Base-by-base conservation (phyloP, 495 filamentous ascomycete species). In the Bombardia bombarda region DNA sequence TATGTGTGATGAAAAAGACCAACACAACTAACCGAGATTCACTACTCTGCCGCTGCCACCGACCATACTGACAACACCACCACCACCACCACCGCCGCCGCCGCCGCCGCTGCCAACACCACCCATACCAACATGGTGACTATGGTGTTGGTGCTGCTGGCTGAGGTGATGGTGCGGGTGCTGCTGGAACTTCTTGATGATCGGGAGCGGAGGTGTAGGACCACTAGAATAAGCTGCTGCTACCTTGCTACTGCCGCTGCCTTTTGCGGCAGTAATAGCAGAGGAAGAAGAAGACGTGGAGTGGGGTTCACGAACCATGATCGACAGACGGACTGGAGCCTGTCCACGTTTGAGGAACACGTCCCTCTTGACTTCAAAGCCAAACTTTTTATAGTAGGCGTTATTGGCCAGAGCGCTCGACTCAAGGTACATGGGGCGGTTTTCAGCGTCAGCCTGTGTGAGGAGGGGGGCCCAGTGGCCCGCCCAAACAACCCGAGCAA, bases 241-340 rank as follows among this genome's bases (percentile, higher is more conserved):
- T 10, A 2, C 26, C 26, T 28, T 28, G 6, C 13, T 28, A 2
- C 26, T 8, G 26, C 9, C n/a, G n/a, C n/a, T n/a, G n/a, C n/a
- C n/a, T n/a, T n/a, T n/a, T n/a, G n/a, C n/a, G n/a, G n/a, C n/a
- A n/a, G n/a, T n/a, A n/a, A n/a, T n/a, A n/a, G n/a, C n/a, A n/a
- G n/a, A n/a, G n/a, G n/a, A n/a, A n/a, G n/a, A n/a, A n/a, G n/a
- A n/a, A n/a, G 26, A 2, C 17, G 22, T 16, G 18, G 41, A 13
- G 32, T 58, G 62, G 16, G 84, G 77, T 60, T 84, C 77, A 36
- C 85, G 69, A 32, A 86, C 78, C 86, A 90, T 90, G 66, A 86
- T 80, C 53, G 79, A 80, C 50, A 90, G 61, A 40, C 68, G 69
- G 19, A 88, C 72, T n/a, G 77, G 76, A 53, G 72, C 72, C 38